These are phyloP conservation scores for Eucalyptus victrix DNA, from an alignment of 345 rosid species.

Conservation along the genomic window DNA sequence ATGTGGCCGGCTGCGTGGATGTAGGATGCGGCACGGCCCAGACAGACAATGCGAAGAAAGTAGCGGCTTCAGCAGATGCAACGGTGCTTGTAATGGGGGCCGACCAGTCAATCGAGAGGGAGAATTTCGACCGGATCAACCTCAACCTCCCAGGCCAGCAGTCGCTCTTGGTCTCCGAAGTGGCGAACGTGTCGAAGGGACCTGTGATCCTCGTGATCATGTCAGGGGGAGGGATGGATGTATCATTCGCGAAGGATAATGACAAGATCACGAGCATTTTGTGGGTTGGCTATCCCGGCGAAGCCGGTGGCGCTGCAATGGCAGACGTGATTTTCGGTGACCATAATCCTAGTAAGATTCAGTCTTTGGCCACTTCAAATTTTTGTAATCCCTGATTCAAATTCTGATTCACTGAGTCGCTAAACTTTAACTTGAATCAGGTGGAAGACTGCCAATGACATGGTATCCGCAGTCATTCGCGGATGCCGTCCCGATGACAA, in stretches of 20 bases:
- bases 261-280: constrained; percentile 57
- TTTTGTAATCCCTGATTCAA: neutral
- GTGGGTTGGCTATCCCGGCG: constrained; percentile 96
- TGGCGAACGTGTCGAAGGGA: constrained; percentile 64
- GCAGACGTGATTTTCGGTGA: constrained; percentile 73
- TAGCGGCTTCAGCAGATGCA: constrained; percentile 57
- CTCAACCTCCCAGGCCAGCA: constrained; percentile 79
- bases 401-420: neutral
- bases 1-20: constrained; percentile 55
- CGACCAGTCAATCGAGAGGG: constrained; percentile 63
- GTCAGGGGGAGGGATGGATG: constrained; percentile 92
- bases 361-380: neutral
- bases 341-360: constrained; percentile 67
- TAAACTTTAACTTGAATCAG: constrained; percentile 2
- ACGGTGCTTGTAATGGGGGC: constrained; percentile 71
- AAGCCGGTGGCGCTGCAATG: constrained; percentile 87
- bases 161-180: constrained; percentile 38
- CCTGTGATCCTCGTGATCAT: constrained; percentile 85
- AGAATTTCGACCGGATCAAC: constrained; percentile 48
- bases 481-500: constrained; percentile 79
- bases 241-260: constrained; percentile 54
- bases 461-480: constrained; percentile 85
- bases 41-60: constrained; percentile 36
- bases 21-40: constrained; percentile 54
- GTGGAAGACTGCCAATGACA: constrained; percentile 90